Evolutionary conservation across 1,284 basidiomycete species (phyloP).

Genomic region (Pholiota adiposa): DNA sequence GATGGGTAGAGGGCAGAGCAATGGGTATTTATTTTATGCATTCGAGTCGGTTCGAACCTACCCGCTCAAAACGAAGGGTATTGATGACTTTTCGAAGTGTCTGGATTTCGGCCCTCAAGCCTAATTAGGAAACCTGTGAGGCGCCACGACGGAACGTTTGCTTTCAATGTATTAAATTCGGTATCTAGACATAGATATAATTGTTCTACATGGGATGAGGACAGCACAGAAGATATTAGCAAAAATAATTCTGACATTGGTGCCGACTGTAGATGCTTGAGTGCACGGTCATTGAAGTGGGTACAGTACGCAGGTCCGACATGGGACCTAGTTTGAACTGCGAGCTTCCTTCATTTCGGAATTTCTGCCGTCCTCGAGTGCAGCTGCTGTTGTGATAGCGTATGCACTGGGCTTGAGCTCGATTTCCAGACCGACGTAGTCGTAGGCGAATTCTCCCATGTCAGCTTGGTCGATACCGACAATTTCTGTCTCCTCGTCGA

Average conservation of each 20-base stretch:
- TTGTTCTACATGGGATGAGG: constrained; percentile 1
- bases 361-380: neutral
- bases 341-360: constrained; percentile 14
- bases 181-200: constrained; percentile 5
- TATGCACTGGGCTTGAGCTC: constrained; percentile 25
- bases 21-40: too few species aligned
- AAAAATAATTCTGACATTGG: constrained; percentile 7
- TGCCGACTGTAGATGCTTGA: neutral
- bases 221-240: constrained; percentile 3
- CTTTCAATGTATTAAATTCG: constrained; percentile 3
- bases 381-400: constrained; percentile 9
- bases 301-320: neutral
- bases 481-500: constrained; percentile 83
- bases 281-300: neutral
- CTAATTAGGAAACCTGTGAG: neutral
- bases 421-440: constrained; percentile 75
- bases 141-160: neutral
- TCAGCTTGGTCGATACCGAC: constrained; percentile 93
- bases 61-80: too few species aligned
- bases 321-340: neutral
- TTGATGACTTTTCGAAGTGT: too few species aligned
- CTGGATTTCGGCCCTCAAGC: neutral
- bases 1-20: too few species aligned
- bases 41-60: too few species aligned
- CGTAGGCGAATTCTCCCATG: constrained; percentile 91